Percentiles rank a stretch among this genome's conserved stretches.
Conservation (phyloP, 805 yeast genomes). For the Lachancea nothofagi region DNA sequence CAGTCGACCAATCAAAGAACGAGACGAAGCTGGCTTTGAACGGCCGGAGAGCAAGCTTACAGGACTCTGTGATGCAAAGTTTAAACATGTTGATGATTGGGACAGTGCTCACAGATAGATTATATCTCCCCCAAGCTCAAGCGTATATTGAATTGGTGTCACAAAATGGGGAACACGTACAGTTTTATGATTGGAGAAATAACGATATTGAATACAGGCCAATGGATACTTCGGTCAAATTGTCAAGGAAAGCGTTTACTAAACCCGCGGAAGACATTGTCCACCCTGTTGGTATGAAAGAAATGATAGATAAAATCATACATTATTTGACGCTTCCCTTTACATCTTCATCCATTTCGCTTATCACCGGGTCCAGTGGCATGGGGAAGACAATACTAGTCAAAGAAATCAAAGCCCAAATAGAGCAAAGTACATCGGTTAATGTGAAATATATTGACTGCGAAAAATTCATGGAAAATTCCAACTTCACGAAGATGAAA, state of each 20-base stretch:
- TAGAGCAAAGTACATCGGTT: slow-evolving; percentile 34
- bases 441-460: slow-evolving; percentile 45
- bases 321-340: slow-evolving; percentile 18
- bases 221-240: slow-evolving; percentile 11
- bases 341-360: slow-evolving; percentile 39
- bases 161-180: slow-evolving; percentile 12
- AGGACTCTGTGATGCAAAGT: slow-evolving; percentile 3
- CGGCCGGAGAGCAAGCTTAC: background rate
- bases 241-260: background rate
- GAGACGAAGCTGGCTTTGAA: background rate
- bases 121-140: slow-evolving; percentile 11
- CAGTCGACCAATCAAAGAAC: slow-evolving; percentile 1
- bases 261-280: slow-evolving; percentile 2
- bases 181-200: slow-evolving; percentile 6
- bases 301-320: slow-evolving; percentile 35
- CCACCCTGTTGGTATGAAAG: slow-evolving; percentile 54
- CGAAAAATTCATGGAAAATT: slow-evolving; percentile 40
- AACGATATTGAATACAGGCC: slow-evolving; percentile 8
- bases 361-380: slow-evolving; percentile 72
- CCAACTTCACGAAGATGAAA: slow-evolving; percentile 35
- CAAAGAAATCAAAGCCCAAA: slow-evolving; percentile 35
- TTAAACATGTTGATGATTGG: slow-evolving; percentile 6
- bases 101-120: slow-evolving; percentile 17
- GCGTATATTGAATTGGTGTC: slow-evolving; percentile 15
- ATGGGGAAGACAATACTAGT: slow-evolving; percentile 70